A percentile compares a stretch with the other conserved stretches of the same genome.
Evolutionary conservation across 305 asterid species (phyloP).

Genomic region (Lippia alba): DNA sequence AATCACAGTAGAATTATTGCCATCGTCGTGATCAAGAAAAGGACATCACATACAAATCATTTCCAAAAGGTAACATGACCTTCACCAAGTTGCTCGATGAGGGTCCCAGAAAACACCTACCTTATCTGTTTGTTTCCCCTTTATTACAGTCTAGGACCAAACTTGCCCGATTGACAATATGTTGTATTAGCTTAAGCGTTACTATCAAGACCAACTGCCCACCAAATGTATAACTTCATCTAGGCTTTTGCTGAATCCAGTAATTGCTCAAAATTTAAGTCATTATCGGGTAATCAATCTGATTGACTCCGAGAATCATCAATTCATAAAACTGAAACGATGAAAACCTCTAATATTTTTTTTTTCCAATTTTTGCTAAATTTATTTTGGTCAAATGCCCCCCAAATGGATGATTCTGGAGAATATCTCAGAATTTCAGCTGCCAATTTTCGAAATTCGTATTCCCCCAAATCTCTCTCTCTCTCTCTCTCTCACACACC

Average conservation of each 20-base stretch:
- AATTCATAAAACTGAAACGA: too few species aligned
- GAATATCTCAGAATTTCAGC: constrained; percentile 7
- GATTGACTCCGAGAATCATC: too few species aligned
- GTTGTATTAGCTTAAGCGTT: constrained; percentile 9
- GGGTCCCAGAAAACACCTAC: constrained; percentile 17
- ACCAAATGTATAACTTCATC: background rate
- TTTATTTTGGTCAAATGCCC: too few species aligned
- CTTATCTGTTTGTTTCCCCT: background rate
- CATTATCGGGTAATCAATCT: background rate
- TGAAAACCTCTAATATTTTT: too few species aligned
- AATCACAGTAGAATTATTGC: background rate
- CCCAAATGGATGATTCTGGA: background rate
- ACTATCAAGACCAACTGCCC: constrained; percentile 16
- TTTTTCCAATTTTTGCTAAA: too few species aligned
- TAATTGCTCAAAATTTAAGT: constrained; percentile 19
- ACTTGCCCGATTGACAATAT: background rate
- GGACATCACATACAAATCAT: background rate
- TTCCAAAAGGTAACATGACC: background rate
- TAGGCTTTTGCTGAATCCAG: background rate
- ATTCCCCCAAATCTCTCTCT: background rate
- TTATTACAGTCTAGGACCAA: constrained; percentile 9
- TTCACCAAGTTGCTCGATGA: constrained; percentile 20
- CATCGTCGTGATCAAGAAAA: constrained; percentile 13
- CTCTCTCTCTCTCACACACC: background rate
- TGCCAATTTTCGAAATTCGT: background rate